phyloP scores from a whole-genome alignment of 148 eudicot species.

The Vaccinium myrtillus region DNA sequence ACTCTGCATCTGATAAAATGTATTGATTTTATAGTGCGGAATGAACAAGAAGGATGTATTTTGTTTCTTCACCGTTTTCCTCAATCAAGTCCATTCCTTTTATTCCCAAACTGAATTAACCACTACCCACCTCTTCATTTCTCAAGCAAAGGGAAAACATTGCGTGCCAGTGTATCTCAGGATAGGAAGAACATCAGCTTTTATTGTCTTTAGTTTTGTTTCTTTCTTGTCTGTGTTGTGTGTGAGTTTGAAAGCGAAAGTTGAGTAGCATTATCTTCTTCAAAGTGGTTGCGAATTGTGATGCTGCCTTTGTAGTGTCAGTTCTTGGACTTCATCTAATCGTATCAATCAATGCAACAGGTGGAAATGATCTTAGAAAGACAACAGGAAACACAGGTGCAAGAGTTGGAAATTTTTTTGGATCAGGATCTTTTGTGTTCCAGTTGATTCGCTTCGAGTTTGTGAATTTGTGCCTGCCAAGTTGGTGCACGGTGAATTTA shows the following conservation, averaged over 20 bases:
- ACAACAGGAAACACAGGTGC: constrained; percentile 91
- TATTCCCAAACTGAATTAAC: too few relatives aligned
- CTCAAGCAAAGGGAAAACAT: background rate
- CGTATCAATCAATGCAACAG: constrained; percentile 35
- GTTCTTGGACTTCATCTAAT: constrained; percentile 19
- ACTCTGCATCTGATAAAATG: background rate
- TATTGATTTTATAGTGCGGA: background rate
- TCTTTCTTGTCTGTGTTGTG: background rate
- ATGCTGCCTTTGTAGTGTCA: background rate
- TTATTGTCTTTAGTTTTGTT: background rate
- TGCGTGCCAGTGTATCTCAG: background rate
- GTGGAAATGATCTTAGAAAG: constrained; percentile 93
- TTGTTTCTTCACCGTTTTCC: too few relatives aligned
- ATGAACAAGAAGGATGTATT: background rate
- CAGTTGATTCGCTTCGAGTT: too few relatives aligned
- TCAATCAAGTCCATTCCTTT: too few relatives aligned
- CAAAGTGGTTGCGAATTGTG: background rate
- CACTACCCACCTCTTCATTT: background rate
- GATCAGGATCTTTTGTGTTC: too few relatives aligned
- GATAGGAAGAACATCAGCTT: background rate
- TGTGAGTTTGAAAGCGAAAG: background rate
- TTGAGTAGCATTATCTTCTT: background rate
- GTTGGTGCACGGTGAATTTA: too few relatives aligned
- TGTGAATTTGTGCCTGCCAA: too few relatives aligned
- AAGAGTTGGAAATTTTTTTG: constrained; percentile 46